Evolutionary conservation across 2,329 filamentous ascomycete genomes (phyloP).

Genomic region (Aspergillus oerlinghausenensis): DNA sequence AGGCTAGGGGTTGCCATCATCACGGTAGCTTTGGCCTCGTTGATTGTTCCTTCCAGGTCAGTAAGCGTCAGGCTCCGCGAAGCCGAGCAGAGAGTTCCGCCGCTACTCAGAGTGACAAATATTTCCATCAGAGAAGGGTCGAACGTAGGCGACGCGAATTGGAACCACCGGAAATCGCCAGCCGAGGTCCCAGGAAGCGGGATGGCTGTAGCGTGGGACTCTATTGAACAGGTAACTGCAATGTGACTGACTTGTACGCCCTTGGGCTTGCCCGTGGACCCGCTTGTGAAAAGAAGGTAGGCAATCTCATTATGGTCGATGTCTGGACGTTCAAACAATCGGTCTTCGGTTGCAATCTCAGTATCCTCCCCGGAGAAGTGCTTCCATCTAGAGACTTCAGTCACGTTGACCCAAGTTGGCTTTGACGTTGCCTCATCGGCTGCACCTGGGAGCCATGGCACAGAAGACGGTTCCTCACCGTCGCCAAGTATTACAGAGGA

Average conservation of each 20-base stretch:
- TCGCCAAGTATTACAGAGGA: constrained; percentile 22
- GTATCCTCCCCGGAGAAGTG: constrained; percentile 2
- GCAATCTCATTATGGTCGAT: constrained; percentile 21
- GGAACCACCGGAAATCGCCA: constrained; percentile 33
- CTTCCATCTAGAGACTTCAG: constrained; percentile 18
- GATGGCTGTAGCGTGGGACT: constrained; percentile 23
- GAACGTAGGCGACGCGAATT: constrained; percentile 34
- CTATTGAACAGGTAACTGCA: constrained; percentile 28
- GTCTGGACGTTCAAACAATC: constrained; percentile 3
- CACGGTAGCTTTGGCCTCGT: constrained; percentile 30
- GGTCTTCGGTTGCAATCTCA: not conserved
- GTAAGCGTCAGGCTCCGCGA: constrained; percentile 25
- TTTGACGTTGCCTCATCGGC: not conserved
- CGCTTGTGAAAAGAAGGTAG: constrained; percentile 33
- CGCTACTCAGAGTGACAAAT: constrained; percentile 26
- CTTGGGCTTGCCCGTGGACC: constrained; percentile 33
- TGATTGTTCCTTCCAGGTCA: constrained; percentile 23
- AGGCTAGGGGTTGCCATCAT: constrained; percentile 39
- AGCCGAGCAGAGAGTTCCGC: constrained; percentile 34
- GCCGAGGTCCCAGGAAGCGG: constrained; percentile 15
- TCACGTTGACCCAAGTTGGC: constrained; percentile 20
- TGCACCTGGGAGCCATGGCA: constrained; percentile 4
- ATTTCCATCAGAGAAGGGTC: constrained; percentile 30
- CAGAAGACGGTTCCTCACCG: constrained; percentile 9
- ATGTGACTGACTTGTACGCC: constrained; percentile 30